Evolutionary conservation across 257 asterid species (phyloP).

Genomic region (Solanum medicagineum): DNA sequence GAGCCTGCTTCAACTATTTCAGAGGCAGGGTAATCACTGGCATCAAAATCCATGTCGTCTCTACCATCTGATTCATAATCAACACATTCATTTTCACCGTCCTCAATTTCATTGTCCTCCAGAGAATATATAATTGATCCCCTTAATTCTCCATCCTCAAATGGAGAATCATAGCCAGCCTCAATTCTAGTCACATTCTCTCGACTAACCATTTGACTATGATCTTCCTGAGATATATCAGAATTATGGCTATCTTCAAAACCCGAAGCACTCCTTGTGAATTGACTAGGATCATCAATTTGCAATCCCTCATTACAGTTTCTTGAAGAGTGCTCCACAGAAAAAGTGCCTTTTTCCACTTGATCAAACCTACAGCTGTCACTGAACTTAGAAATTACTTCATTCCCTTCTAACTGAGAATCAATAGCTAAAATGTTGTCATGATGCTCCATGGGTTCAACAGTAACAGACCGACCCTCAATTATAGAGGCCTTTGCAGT

Average conservation of each 20-base stretch:
- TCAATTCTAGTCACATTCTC: conserved; percentile 15
- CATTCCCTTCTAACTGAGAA: not conserved
- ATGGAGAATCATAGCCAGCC: conserved; percentile 76
- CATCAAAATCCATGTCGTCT: conserved; percentile 43
- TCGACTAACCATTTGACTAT: conserved; percentile 10
- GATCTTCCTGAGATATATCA: conserved; percentile 26
- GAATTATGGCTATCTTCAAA: conserved; percentile 22
- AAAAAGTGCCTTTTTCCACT: not conserved
- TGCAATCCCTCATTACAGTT: conserved; percentile 18
- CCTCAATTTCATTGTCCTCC: conserved; percentile 52
- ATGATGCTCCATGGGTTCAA: conserved; percentile 13
- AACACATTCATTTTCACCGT: conserved; percentile 39
- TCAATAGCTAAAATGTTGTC: conserved; percentile 12
- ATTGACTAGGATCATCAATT: conserved; percentile 11
- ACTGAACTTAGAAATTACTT: conserved; percentile 10
- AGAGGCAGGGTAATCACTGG: conserved; percentile 32
- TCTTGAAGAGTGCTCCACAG: conserved; percentile 24
- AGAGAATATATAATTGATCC: conserved; percentile 37
- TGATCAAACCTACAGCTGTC: conserved; percentile 7
- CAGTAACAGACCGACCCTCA: conserved; percentile 14
- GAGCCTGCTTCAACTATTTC: conserved; percentile 50
- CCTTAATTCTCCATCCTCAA: conserved; percentile 86
- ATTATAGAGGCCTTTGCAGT: conserved; percentile 14
- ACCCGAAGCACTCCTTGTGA: conserved; percentile 13
- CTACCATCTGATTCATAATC: conserved; percentile 82